Evolutionary conservation across 1,139 yeast species (phyloP).

Genomic region (Kodamaea alishanica): DNA sequence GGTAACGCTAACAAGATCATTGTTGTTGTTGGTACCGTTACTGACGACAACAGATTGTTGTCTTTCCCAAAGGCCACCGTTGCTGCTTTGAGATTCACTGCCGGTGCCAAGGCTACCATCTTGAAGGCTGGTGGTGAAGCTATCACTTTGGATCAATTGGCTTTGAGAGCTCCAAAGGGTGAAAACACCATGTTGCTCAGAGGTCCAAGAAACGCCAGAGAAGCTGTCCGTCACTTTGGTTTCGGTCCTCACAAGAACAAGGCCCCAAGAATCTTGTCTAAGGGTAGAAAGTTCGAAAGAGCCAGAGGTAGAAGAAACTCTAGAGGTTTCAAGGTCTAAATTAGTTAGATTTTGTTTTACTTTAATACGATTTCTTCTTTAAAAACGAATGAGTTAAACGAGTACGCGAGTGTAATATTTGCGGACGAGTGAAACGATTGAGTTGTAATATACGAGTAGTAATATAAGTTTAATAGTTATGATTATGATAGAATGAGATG

Average conservation of each 20-base stretch:
- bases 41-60: constrained; percentile 93
- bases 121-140: constrained; percentile 99
- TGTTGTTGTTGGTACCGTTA: constrained; percentile 98
- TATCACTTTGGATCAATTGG: constrained; percentile 98
- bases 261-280: constrained; percentile 97
- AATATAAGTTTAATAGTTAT: too few relatives aligned
- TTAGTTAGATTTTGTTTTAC: constrained; percentile 9
- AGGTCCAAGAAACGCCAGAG: constrained; percentile 99
- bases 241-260: constrained; percentile 99
- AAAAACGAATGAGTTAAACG: not conserved
- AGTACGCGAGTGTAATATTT: too few relatives aligned
- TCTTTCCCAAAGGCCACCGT: constrained; percentile 95
- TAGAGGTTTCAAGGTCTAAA: constrained; percentile 99
- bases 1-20: constrained; percentile 89
- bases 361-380: not conserved
- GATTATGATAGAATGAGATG: too few relatives aligned
- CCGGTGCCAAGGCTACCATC: constrained; percentile 97
- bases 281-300: constrained; percentile 99
- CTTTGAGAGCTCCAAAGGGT: constrained; percentile 99
- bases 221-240: constrained; percentile 99
- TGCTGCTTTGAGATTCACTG: constrained; percentile 99
- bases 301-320: constrained; percentile 99
- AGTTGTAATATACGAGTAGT: too few relatives aligned
- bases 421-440: too few relatives aligned
- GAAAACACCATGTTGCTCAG: constrained; percentile 96